Conservation (phyloP, 129 eudicot species). For the Tanacetum coccineum region DNA sequence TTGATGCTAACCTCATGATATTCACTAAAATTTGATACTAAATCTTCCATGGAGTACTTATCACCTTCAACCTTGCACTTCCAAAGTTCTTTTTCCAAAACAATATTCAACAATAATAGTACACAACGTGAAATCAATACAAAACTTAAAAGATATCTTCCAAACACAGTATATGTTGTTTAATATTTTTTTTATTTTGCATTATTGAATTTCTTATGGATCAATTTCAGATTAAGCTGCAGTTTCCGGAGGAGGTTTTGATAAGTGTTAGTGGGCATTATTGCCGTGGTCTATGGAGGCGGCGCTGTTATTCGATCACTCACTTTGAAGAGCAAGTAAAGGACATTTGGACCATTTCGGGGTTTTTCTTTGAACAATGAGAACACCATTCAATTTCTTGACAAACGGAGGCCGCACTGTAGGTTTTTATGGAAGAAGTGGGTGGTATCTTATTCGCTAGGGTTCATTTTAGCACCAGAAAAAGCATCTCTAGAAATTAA, state of each 20-base stretch:
- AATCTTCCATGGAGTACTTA: too few relatives aligned
- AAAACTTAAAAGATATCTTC: too few relatives aligned
- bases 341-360: constrained; percentile 63
- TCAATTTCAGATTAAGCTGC: constrained; percentile 46
- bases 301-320: not conserved
- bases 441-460: constrained; percentile 58
- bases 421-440: constrained; percentile 61
- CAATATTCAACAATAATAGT: too few relatives aligned
- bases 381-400: constrained; percentile 50
- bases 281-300: constrained; percentile 54
- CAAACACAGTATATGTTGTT: too few relatives aligned
- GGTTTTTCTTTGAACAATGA: constrained; percentile 65
- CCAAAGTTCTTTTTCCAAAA: too few relatives aligned
- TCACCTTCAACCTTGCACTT: too few relatives aligned
- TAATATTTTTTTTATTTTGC: not conserved
- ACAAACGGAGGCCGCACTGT: constrained; percentile 46
- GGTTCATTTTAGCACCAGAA: constrained; percentile 32
- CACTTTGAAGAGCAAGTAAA: not conserved
- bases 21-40: too few relatives aligned
- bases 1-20: too few relatives aligned
- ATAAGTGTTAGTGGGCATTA: constrained; percentile 40
- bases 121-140: too few relatives aligned
- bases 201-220: not conserved
- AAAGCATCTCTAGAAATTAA: constrained; percentile 23
- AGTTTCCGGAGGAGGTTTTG: constrained; percentile 55